Percentiles rank a stretch among this genome's conserved stretches.
Conservation (phyloP, 1,284 basidiomycete genomes). For the Cutaneotrichosporon spelunceum region DNA sequence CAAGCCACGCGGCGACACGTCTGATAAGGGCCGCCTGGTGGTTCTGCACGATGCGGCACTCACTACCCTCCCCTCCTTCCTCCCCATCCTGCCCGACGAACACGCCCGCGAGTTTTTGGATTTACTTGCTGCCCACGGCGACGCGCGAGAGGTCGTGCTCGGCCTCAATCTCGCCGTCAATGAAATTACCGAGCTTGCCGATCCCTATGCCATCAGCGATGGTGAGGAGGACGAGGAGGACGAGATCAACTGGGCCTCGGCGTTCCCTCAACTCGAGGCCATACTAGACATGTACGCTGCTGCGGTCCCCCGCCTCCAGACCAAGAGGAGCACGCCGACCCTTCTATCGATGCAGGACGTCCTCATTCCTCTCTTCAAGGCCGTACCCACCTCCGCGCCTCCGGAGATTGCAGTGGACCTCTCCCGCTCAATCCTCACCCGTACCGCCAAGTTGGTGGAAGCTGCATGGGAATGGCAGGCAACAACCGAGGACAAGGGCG, state of each 20-base stretch:
- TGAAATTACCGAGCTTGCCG: constrained; percentile 31
- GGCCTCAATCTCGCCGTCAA: constrained; percentile 32
- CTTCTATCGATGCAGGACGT: constrained; percentile 28
- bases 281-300: constrained; percentile 52
- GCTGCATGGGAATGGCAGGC: constrained; percentile 32
- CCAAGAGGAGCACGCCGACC: constrained; percentile 35
- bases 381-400: constrained; percentile 17
- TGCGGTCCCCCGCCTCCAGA: constrained; percentile 30
- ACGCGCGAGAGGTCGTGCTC: constrained; percentile 35
- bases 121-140: constrained; percentile 23
- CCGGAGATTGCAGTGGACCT: constrained; percentile 14
- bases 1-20: constrained; percentile 18
- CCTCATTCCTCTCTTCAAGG: constrained; percentile 28
- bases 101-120: constrained; percentile 17
- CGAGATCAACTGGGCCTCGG: constrained; percentile 45
- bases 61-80: constrained; percentile 20
- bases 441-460: constrained; percentile 22
- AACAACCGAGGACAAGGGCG: constrained; percentile 31
- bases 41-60: constrained; percentile 24
- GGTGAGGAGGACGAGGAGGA: constrained; percentile 30
- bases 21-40: constrained; percentile 19
- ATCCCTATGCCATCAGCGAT: constrained; percentile 34
- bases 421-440: constrained; percentile 22
- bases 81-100: constrained; percentile 10
- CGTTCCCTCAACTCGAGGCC: constrained; percentile 57